Percentiles rank a stretch among this genome's conserved stretches.
These are phyloP conservation scores for Kodamaea sp. DNA, from an alignment of 1,139 yeast genomes.

Conservation along the genomic window DNA sequence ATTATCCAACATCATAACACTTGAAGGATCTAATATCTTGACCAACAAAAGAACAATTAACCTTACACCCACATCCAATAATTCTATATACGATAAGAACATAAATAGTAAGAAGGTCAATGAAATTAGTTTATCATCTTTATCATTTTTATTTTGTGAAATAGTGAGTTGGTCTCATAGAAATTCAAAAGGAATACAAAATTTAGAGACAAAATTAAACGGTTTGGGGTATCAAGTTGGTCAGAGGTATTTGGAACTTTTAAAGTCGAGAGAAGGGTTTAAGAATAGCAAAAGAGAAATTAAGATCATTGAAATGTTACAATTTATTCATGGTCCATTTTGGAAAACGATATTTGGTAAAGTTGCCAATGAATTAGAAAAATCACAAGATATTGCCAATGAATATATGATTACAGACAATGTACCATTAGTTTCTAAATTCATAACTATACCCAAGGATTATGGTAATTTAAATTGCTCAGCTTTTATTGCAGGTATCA, in stretches of 20 bases:
- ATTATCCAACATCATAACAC: slow-evolving; percentile 36
- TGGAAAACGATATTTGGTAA: slow-evolving; percentile 85
- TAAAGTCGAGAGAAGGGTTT: slow-evolving; percentile 50
- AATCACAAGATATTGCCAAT: slow-evolving; percentile 73
- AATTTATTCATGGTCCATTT: slow-evolving; percentile 75
- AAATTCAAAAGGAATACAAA: slow-evolving; percentile 67
- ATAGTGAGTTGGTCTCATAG: slow-evolving; percentile 65
- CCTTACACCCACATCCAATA: slow-evolving; percentile 30
- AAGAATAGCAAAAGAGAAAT: slow-evolving; percentile 69
- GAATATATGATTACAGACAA: slow-evolving; percentile 89
- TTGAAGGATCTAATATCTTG: slow-evolving; percentile 33
- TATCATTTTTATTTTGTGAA: slow-evolving; percentile 71
- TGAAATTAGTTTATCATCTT: slow-evolving; percentile 63
- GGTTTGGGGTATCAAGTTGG: slow-evolving; percentile 71
- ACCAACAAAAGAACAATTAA: slow-evolving; percentile 32
- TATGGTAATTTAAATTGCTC: slow-evolving; percentile 77
- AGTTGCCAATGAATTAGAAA: slow-evolving; percentile 82
- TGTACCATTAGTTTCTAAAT: slow-evolving; percentile 71
- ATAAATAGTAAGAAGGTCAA: slow-evolving; percentile 55
- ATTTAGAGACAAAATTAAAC: slow-evolving; percentile 71
- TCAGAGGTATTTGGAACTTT: slow-evolving; percentile 40
- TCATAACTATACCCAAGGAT: slow-evolving; percentile 76
- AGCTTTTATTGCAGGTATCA: slow-evolving; percentile 85
- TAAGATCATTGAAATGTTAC: slow-evolving; percentile 71
- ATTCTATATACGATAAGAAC: slow-evolving; percentile 65